Conservation (phyloP, 2,329 filamentous ascomycete genomes). For the Akanthomyces uredinophilus region DNA sequence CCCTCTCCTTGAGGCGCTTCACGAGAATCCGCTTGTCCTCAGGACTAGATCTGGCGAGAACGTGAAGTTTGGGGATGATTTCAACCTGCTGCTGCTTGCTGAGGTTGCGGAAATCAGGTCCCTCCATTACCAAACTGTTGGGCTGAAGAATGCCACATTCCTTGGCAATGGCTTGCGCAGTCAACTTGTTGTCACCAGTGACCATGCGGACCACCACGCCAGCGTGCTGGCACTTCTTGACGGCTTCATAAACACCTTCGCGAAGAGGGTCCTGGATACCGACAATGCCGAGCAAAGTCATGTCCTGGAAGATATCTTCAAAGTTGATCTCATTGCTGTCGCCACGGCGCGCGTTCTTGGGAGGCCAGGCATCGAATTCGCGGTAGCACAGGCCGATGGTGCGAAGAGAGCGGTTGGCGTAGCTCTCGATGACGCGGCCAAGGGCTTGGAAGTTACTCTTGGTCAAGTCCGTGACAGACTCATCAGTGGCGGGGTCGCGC, state of each 20-base stretch:
- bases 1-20: conserved; percentile 63
- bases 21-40: conserved; percentile 74
- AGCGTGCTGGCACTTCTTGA: conserved; percentile 66
- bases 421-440: conserved; percentile 65
- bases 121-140: conserved; percentile 69
- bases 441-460: conserved; percentile 52
- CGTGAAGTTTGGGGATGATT: conserved; percentile 64
- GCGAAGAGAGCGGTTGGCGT: conserved; percentile 73
- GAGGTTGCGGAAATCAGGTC: conserved; percentile 71
- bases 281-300: conserved; percentile 65
- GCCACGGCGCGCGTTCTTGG: conserved; percentile 51
- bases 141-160: conserved; percentile 71
- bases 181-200: conserved; percentile 76
- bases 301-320: conserved; percentile 60
- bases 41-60: conserved; percentile 68
- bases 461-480: conserved; percentile 40
- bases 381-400: conserved; percentile 81
- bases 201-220: conserved; percentile 82
- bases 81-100: conserved; percentile 59
- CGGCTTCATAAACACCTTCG: conserved; percentile 67
- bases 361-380: conserved; percentile 83
- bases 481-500: conserved; percentile 42
- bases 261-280: conserved; percentile 80
- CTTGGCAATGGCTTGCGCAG: conserved; percentile 70
- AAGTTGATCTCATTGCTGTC: conserved; percentile 58